Base-by-base conservation (phyloP, 2,329 filamentous ascomycete species). In the Parasarocladium wereldwijsianum region DNA sequence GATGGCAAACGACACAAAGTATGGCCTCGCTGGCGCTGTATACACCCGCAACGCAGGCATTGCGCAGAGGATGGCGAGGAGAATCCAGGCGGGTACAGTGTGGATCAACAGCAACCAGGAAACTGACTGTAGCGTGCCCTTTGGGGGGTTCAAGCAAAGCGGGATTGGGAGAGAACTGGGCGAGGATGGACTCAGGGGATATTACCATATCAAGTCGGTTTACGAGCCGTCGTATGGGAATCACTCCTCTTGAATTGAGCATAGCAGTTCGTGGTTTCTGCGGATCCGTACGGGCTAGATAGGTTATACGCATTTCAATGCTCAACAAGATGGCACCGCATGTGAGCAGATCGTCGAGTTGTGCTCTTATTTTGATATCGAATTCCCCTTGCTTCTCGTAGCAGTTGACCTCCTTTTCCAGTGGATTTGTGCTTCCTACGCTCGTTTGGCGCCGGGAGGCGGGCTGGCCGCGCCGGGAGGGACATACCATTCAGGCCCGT, bases 21-120 rank as follows among this genome's bases (percentile, higher is more conserved):
- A 71, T 40, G 67, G 66, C 4, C 54, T 72, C 1, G 66, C 64
- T 4, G 58, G 58, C 4, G 61, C 67, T 0, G 50, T 74, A 2
- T 74, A 72, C 38, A 70, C 66, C 0, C 50, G 57, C 35, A 55
- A 70, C 37, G 54, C 71, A 32, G 57, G 38, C 24, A 42, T 45
- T 32, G 54, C 52, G 12, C 51, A 56, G 33, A 43, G 44, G 16
- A 43, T 56, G 17, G 54, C 60, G 24, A 58, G 59, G 33, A 64
- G 62, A 14, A 55, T 72, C 24, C 63, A 71, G 44, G 60, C 64
- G 3, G 67, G 67, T n/a, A 56, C 54, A 50, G 50, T 57, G 8
- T 57, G 54, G 54, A 45, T 57, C 24, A 57, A 56, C 31, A 46
- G 43, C 29, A 50, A 45, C 34, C 47, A 50, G 22, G 47, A 51